Evolutionary conservation across 2,329 filamentous ascomycete species (phyloP), one percentile per base, ranked within the genome.

Genomic region (Xylariaceae sp.): DNA sequence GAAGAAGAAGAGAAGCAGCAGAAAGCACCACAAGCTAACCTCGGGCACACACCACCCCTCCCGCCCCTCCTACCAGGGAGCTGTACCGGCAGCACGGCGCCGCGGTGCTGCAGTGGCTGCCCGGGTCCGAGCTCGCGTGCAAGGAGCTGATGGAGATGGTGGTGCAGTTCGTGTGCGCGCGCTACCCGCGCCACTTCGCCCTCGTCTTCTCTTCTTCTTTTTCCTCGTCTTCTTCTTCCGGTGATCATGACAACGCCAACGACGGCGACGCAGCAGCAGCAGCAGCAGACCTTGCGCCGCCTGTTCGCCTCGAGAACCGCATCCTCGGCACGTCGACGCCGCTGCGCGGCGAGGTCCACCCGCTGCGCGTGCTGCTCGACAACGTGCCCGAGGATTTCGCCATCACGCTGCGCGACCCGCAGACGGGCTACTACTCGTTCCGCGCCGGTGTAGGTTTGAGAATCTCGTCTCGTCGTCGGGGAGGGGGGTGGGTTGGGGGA

Each of bases 81-180:
- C 67, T 93, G 0, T 82, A 78, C 50, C 62, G 61, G 9, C 61
- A 78, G 37, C 67, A 90, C 43, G 77, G 81, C 2, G 65, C 67
- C 8, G 59, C 64, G 3, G 76, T 93, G 2, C 67, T 92, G 1
- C 71, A 81, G 36, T 67, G 68, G 19, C 65, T 89, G 0, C 83
- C 84, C 0, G 85, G 85, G 1, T 81, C 80, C 0, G 83, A 92
- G 47, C 64, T 92, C 0, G 86, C 79, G 0, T 86, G 81, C 53
- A 88, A 87, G 52, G 87, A 94, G 49, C 64, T 92, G 5, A 89
- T 92, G 85, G 87, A 94, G 56, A 88, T 90, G 77, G 71, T 68
- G 3, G 46, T 94, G 3, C 83, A 90, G 44, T 93, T 90, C 45
- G 59, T 90, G n/a, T 83, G 77, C 40, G 69, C 75, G 3, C 70